phyloP scores from a whole-genome alignment of 1,284 basidiomycete genomes.

The Fistulina hepatica region DNA sequence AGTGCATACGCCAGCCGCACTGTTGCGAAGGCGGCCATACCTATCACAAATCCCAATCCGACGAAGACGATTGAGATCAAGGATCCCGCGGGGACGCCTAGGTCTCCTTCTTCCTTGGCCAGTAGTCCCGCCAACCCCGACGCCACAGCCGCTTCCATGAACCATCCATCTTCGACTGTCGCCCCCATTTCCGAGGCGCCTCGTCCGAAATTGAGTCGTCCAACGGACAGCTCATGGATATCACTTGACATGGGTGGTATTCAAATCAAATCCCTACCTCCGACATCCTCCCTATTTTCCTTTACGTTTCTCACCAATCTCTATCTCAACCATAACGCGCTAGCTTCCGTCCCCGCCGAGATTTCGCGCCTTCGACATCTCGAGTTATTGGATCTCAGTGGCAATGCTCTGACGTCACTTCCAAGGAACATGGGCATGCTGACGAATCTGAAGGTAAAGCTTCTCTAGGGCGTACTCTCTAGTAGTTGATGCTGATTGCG shows the following conservation, averaged over 20 bases:
- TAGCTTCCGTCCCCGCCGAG: conserved; percentile 73
- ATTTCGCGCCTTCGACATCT: conserved; percentile 82
- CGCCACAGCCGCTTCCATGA: conserved; percentile 27
- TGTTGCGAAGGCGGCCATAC: conserved; percentile 67
- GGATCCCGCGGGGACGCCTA: conserved; percentile 23
- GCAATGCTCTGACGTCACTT: conserved; percentile 73
- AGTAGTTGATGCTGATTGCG: too few relatives aligned
- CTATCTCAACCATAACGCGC: conserved; percentile 94
- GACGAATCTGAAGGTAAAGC: conserved; percentile 78
- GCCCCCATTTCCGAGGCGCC: conserved; percentile 54
- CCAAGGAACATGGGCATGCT: conserved; percentile 90
- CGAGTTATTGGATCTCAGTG: conserved; percentile 86
- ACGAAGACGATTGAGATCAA: conserved; percentile 27
- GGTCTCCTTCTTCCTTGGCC: conserved; percentile 29
- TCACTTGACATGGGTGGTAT: conserved; percentile 96
- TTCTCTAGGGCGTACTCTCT: too few relatives aligned
- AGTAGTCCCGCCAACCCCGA: conserved; percentile 21
- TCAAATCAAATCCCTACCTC: conserved; percentile 82
- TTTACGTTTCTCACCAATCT: conserved; percentile 89
- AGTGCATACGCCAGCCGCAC: conserved; percentile 73
- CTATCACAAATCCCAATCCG: conserved; percentile 74
- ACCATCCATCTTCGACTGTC: conserved; percentile 65
- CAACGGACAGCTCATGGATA: conserved; percentile 72
- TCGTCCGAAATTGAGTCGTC: conserved; percentile 44
- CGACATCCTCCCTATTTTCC: conserved; percentile 77